These are phyloP conservation scores for Backusella westeae DNA, from an alignment of 192 early-diverging fungal genomes.

Conservation along the genomic window DNA sequence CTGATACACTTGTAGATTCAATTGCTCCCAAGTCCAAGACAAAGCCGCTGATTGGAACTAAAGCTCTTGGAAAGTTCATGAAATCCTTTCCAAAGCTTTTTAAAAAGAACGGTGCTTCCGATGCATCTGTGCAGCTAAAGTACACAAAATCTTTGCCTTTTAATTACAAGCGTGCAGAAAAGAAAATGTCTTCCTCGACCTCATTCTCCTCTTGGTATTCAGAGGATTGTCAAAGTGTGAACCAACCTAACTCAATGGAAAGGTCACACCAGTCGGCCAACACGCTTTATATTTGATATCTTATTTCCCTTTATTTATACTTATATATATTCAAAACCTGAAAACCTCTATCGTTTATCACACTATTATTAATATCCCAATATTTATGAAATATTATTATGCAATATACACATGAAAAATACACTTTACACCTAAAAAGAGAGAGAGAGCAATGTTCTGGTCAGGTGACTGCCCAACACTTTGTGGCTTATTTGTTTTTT, in stretches of 20 bases:
- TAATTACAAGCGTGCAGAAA: neutral
- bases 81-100: constrained; percentile 1
- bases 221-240: neutral
- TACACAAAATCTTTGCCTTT: neutral
- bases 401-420: neutral
- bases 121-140: neutral
- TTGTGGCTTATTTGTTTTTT: constrained; percentile 7
- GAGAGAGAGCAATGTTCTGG: neutral
- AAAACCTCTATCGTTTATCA: constrained; percentile 6
- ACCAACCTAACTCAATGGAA: neutral
- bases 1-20: neutral
- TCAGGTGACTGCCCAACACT: neutral
- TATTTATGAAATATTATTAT: neutral
- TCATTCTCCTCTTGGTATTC: neutral
- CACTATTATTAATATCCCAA: neutral
- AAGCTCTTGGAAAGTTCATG: constrained; percentile 1
- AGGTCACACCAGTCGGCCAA: neutral
- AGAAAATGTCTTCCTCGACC: neutral
- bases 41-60: neutral
- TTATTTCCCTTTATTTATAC: neutral
- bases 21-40: neutral
- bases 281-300: neutral
- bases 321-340: neutral
- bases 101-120: neutral
- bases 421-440: neutral